These are phyloP conservation scores for Digitaria exilis DNA, from an alignment of 202 grass and related monocot genomes.

Conservation along the genomic window DNA sequence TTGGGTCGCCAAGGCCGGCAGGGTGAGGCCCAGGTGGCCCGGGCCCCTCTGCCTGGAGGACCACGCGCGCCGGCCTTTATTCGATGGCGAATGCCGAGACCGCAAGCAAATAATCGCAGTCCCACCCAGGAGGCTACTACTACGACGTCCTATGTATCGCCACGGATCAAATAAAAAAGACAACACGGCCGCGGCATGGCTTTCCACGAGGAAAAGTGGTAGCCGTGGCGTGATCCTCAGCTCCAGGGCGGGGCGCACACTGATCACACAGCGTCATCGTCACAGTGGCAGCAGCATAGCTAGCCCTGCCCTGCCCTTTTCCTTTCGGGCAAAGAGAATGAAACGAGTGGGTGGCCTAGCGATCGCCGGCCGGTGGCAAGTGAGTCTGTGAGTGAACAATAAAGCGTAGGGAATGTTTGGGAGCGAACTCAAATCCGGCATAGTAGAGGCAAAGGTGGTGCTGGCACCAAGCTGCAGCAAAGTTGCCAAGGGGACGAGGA, in stretches of 20 bases:
- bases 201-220: slow-evolving; percentile 39
- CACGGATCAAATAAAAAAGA: neutral
- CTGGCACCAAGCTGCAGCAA: slow-evolving; percentile 30
- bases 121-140: too few relatives aligned
- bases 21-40: too few relatives aligned
- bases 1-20: too few relatives aligned
- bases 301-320: slow-evolving; percentile 25
- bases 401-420: slow-evolving; percentile 31
- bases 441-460: neutral
- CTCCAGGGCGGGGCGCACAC: slow-evolving; percentile 2
- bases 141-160: too few relatives aligned
- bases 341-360: neutral
- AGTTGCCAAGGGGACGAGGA: slow-evolving; percentile 8
- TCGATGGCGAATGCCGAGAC: slow-evolving; percentile 23
- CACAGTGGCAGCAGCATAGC: neutral
- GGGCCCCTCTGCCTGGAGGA: slow-evolving; percentile 34
- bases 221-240: slow-evolving; percentile 24
- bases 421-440: slow-evolving; percentile 18
- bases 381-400: slow-evolving; percentile 17
- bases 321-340: slow-evolving; percentile 62
- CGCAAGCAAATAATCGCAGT: neutral
- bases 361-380: neutral
- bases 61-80: slow-evolving; percentile 44
- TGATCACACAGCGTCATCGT: neutral
- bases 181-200: slow-evolving; percentile 24